These are phyloP conservation scores for Neurospora sp. DNA, from an alignment of 495 filamentous ascomycete genomes.

Conservation along the genomic window DNA sequence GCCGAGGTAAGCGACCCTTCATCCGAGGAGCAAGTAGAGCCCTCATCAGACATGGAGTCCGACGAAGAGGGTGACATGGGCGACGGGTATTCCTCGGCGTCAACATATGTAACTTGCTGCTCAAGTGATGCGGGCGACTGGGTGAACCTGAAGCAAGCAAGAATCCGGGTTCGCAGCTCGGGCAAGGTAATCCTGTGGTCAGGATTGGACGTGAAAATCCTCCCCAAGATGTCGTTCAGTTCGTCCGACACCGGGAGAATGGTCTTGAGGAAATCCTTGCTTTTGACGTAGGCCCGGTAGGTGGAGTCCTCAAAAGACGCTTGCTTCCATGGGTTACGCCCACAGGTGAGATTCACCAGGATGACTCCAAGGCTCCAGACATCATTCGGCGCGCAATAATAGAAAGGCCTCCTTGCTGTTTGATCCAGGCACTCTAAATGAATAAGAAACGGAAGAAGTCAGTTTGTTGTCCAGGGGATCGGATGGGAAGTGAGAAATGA, in stretches of 20 bases:
- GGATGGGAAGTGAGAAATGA: constrained; percentile 2
- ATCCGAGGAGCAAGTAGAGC: constrained; percentile 38
- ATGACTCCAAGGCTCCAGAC: constrained; percentile 97
- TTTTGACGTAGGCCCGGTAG: constrained; percentile 82
- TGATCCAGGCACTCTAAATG: constrained; percentile 83
- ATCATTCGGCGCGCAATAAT: constrained; percentile 90
- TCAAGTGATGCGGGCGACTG: constrained; percentile 31
- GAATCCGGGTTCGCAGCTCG: constrained; percentile 68
- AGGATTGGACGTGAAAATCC: constrained; percentile 86
- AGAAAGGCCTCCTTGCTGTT: constrained; percentile 69
- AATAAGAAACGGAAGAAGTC: constrained; percentile 16
- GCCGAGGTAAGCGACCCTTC: constrained; percentile 36
- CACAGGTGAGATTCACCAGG: constrained; percentile 93
- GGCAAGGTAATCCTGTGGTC: constrained; percentile 73
- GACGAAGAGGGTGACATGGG: constrained; percentile 32
- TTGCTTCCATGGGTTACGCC: constrained; percentile 97
- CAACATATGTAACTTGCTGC: constrained; percentile 31
- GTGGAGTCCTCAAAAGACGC: constrained; percentile 89
- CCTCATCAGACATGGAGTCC: constrained; percentile 29
- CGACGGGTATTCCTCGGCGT: constrained; percentile 30
- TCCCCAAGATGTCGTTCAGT: constrained; percentile 76
- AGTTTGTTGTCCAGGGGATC: constrained; percentile 11
- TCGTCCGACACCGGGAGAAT: constrained; percentile 89
- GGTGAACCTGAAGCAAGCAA: constrained; percentile 70
- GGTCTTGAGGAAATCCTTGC: constrained; percentile 77